A percentile compares a stretch with the other conserved stretches of the same genome.
Conservation (phyloP, 805 yeast species). For the Candida incommunis region DNA sequence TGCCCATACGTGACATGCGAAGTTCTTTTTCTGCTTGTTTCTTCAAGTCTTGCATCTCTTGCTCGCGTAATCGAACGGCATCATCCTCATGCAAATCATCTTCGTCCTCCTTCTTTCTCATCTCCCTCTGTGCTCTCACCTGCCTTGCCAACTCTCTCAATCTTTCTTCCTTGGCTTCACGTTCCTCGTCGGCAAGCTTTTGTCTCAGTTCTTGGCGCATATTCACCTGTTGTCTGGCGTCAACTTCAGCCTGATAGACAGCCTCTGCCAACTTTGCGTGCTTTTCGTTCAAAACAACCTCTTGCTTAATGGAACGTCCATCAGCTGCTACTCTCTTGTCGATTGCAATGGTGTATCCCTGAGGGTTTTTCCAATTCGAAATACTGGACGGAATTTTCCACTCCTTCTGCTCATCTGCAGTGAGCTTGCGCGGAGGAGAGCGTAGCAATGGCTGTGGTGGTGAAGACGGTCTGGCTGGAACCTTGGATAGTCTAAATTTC, state of each 20-base stretch:
- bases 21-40: constrained; percentile 34
- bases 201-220: constrained; percentile 35
- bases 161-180: constrained; percentile 1
- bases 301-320: constrained; percentile 24
- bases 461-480: constrained; percentile 55
- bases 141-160: not conserved
- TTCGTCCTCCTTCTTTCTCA: not conserved
- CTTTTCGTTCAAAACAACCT: constrained; percentile 35
- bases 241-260: constrained; percentile 49
- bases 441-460: constrained; percentile 54
- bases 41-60: constrained; percentile 30
- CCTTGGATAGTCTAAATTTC: constrained; percentile 54
- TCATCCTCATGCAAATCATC: not conserved
- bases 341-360: constrained; percentile 70
- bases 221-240: constrained; percentile 42
- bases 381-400: constrained; percentile 89
- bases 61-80: not conserved
- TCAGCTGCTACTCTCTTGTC: constrained; percentile 60
- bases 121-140: not conserved
- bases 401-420: constrained; percentile 57
- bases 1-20: constrained; percentile 29
- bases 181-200: constrained; percentile 39
- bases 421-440: constrained; percentile 36
- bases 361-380: constrained; percentile 91
- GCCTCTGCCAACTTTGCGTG: constrained; percentile 58